phyloP scores from a whole-genome alignment of 2,329 filamentous ascomycete genomes.

The Chaetomium strumarium region DNA sequence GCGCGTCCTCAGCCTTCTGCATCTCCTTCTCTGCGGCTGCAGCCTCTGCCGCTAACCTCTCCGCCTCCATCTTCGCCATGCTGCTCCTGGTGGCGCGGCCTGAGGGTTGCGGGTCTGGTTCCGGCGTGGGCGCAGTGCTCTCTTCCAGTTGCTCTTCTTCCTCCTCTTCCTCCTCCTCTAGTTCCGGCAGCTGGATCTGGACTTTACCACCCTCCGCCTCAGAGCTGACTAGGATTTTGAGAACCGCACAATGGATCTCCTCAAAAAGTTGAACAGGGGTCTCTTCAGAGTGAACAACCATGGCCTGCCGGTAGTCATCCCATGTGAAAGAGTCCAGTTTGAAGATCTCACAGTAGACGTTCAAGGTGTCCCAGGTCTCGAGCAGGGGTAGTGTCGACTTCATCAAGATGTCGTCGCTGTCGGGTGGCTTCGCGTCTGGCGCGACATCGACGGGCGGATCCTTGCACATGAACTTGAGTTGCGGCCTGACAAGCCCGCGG shows the following conservation, averaged over 20 bases:
- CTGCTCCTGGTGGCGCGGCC: constrained; percentile 79
- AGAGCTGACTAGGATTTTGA: constrained; percentile 77
- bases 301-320: constrained; percentile 87
- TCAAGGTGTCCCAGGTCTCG: constrained; percentile 94
- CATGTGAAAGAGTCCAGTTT: constrained; percentile 95
- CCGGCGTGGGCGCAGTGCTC: constrained; percentile 50
- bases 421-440: constrained; percentile 31
- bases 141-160: constrained; percentile 41
- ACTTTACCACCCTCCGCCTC: constrained; percentile 72
- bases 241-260: constrained; percentile 84
- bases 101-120: constrained; percentile 62
- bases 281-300: constrained; percentile 69
- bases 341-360: constrained; percentile 96
- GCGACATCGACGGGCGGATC: constrained; percentile 49
- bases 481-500: constrained; percentile 61
- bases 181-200: constrained; percentile 69
- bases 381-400: constrained; percentile 78
- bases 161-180: constrained; percentile 66
- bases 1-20: constrained; percentile 41
- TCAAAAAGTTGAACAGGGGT: constrained; percentile 77
- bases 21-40: constrained; percentile 48
- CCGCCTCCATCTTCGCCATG: constrained; percentile 72
- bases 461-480: constrained; percentile 69
- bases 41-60: constrained; percentile 56
- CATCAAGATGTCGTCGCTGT: constrained; percentile 63